A percentile compares a stretch with the other conserved stretches of the same genome.
These are phyloP conservation scores for Linnemannia zychae DNA, from an alignment of 192 early-diverging fungal species.

Conservation along the genomic window DNA sequence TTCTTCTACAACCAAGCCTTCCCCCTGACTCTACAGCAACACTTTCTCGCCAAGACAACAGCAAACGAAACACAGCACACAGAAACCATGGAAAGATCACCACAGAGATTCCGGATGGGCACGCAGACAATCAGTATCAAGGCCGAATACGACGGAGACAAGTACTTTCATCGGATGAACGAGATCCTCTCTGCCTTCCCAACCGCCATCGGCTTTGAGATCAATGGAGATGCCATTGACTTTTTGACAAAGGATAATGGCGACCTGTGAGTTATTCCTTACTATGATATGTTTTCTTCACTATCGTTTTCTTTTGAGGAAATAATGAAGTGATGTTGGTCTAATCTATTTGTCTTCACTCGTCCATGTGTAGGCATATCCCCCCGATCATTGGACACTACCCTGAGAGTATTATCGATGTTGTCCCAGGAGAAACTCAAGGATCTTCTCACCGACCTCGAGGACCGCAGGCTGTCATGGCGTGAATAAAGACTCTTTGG, in stretches of 20 bases:
- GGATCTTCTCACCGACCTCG: not conserved
- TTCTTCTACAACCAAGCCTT: too few species aligned
- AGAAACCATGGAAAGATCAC: not conserved
- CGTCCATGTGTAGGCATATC: not conserved
- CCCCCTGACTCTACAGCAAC: not conserved
- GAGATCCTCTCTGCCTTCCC: not conserved
- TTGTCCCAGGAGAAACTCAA: not conserved
- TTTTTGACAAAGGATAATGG: constrained; percentile 6
- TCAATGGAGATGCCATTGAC: not conserved
- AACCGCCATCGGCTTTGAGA: not conserved
- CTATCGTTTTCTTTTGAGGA: not conserved
- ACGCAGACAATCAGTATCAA: not conserved
- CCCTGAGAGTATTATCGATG: not conserved
- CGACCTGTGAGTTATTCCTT: not conserved
- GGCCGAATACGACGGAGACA: not conserved
- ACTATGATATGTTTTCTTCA: not conserved
- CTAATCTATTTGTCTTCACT: not conserved
- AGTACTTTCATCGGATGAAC: not conserved
- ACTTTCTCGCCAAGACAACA: too few species aligned
- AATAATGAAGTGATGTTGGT: not conserved
- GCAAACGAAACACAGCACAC: not conserved
- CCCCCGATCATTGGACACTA: constrained; percentile 2
- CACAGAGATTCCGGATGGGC: constrained; percentile 1
- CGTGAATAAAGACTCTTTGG: not conserved
- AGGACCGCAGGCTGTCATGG: not conserved